phyloP scores from a whole-genome alignment of 768 basidiomycete species.

The Pleurotus giganteus region DNA sequence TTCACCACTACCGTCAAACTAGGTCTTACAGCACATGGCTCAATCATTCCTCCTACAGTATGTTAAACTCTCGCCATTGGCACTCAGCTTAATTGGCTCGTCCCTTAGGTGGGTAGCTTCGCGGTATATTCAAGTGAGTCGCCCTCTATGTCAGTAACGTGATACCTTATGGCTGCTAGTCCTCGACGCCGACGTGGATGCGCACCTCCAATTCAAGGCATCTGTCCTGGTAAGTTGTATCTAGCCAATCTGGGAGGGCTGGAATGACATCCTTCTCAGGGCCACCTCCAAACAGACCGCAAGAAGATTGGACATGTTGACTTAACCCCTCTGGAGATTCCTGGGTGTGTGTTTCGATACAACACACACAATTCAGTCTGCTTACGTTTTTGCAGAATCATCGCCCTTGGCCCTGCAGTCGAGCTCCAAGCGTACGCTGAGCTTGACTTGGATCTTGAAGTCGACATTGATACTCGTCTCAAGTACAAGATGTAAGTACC shows the following conservation, averaged over 20 bases:
- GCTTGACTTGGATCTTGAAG: constrained; percentile 1
- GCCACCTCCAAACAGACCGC: background rate
- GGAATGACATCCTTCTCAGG: no score
- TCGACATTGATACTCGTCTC: background rate
- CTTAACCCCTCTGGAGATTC: background rate
- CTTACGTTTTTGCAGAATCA: background rate
- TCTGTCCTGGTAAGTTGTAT: background rate
- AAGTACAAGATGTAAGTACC: constrained; percentile 1
- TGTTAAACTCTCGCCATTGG: background rate
- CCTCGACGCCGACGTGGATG: background rate
- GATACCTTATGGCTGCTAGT: background rate
- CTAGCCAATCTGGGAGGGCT: no score
- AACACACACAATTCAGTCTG: background rate
- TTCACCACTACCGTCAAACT: background rate
- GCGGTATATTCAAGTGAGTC: background rate
- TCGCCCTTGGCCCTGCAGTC: background rate
- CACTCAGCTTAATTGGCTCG: background rate
- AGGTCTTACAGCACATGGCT: background rate
- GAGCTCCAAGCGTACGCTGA: background rate
- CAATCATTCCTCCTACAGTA: background rate
- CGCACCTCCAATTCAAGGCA: background rate
- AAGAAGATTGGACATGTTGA: background rate
- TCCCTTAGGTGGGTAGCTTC: background rate
- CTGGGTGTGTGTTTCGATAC: no score
- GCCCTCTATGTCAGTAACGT: background rate